These are phyloP conservation scores for Pichia kudriavzevii DNA, from an alignment of 1,139 yeast species.

Conservation along the genomic window DNA sequence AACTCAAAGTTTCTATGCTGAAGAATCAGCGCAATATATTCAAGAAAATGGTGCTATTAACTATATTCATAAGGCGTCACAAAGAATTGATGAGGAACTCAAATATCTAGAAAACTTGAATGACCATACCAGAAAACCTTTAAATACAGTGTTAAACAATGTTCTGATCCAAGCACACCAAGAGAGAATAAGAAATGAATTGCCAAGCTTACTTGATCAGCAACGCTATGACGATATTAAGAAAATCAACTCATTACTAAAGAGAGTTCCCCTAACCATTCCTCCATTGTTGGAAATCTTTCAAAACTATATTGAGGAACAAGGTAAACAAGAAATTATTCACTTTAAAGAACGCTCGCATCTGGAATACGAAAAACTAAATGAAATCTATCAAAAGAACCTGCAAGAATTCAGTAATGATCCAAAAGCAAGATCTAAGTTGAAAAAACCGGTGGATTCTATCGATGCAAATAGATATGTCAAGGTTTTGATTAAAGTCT, in stretches of 20 bases:
- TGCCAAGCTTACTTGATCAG: conserved; percentile 63
- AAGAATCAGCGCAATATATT: conserved; percentile 63
- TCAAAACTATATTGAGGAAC: conserved; percentile 64
- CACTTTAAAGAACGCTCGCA: conserved; percentile 49
- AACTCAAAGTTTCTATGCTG: conserved; percentile 65
- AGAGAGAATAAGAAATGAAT: conserved; percentile 68
- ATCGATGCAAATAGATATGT: conserved; percentile 77
- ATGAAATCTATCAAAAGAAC: conserved; percentile 8
- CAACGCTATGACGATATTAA: conserved; percentile 71
- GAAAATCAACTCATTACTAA: conserved; percentile 69
- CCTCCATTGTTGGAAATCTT: conserved; percentile 71
- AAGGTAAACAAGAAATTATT: conserved; percentile 64
- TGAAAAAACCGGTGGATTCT: conserved; percentile 24
- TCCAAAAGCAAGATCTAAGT: conserved; percentile 5
- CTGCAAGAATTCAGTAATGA: conserved; percentile 16
- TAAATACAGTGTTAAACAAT: conserved; percentile 67
- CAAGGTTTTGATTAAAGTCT: conserved; percentile 64
- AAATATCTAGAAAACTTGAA: conserved; percentile 74
- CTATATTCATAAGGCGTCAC: conserved; percentile 81
- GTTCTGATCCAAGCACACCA: conserved; percentile 79
- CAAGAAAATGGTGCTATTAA: conserved; percentile 77
- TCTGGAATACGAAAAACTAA: conserved; percentile 17
- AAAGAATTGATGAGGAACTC: conserved; percentile 75
- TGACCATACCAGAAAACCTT: conserved; percentile 73
- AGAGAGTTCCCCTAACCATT: conserved; percentile 66